A percentile compares a stretch with the other conserved stretches of the same genome.
Conservation (phyloP, 805 yeast species). For the Metschnikowia colocasiae region DNA sequence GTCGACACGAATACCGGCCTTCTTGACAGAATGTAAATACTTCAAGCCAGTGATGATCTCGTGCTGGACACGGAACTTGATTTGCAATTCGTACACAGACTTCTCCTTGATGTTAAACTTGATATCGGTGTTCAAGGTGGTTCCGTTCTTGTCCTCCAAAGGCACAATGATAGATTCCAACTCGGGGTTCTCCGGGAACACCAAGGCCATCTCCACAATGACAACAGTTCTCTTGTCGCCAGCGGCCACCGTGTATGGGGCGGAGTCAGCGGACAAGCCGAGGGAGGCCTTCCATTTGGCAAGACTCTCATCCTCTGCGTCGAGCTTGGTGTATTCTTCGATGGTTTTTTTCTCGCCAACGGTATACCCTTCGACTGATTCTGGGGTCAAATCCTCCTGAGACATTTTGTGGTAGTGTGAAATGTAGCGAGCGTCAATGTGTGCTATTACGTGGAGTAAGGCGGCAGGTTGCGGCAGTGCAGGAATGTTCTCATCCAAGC, state of each 20-base stretch:
- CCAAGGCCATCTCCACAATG: conserved; percentile 67
- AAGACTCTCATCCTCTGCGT: conserved; percentile 85
- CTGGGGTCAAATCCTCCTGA: conserved; percentile 54
- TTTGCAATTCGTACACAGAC: conserved; percentile 64
- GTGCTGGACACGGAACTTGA: conserved; percentile 81
- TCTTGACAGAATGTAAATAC: conserved; percentile 79
- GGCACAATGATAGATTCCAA: conserved; percentile 61
- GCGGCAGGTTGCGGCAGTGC: conserved; percentile 5
- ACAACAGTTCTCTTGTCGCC: conserved; percentile 78
- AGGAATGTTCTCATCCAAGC: background rate
- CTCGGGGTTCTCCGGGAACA: conserved; percentile 59
- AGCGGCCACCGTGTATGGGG: conserved; percentile 58
- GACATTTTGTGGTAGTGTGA: conserved; percentile 16
- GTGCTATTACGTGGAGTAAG: background rate
- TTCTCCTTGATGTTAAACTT: conserved; percentile 77
- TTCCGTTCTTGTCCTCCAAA: conserved; percentile 55
- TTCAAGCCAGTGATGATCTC: conserved; percentile 88
- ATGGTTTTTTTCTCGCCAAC: conserved; percentile 72
- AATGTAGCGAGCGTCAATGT: conserved; percentile 1
- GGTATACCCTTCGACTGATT: conserved; percentile 59
- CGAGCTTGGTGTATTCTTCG: conserved; percentile 76
- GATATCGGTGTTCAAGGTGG: conserved; percentile 57
- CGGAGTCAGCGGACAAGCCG: conserved; percentile 60
- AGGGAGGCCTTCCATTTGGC: conserved; percentile 89
- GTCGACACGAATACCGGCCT: conserved; percentile 84